Conservation (phyloP, 345 rosid genomes). For the Bretschneidera sinensis region DNA sequence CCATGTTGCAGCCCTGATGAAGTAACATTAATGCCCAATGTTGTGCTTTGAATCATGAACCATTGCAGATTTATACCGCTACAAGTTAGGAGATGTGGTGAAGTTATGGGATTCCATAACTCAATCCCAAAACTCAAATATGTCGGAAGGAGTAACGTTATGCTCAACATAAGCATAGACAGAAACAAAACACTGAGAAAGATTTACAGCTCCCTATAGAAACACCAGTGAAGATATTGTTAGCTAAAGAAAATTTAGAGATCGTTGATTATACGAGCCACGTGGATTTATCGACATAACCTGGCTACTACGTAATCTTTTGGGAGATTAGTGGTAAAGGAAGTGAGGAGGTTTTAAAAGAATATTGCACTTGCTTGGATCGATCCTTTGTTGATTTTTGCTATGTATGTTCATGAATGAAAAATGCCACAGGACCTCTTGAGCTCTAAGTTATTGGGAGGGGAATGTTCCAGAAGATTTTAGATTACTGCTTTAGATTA, state of each 20-base stretch:
- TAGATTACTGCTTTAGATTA: constrained; percentile 64
- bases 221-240: constrained; percentile 47
- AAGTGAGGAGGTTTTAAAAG: constrained; percentile 47
- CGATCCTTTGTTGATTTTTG: constrained; percentile 66
- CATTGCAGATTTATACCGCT: constrained; percentile 87
- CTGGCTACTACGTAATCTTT: constrained; percentile 83
- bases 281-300: constrained; percentile 60
- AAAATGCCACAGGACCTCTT: constrained; percentile 60
- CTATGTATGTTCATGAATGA: constrained; percentile 64
- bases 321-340: constrained; percentile 78
- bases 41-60: background rate
- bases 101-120: constrained; percentile 74
- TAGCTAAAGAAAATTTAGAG: constrained; percentile 63
- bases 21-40: constrained; percentile 42
- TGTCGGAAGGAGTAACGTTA: constrained; percentile 64
- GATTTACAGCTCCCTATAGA: constrained; percentile 79
- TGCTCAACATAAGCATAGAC: constrained; percentile 84
- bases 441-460: constrained; percentile 67
- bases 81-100: constrained; percentile 84
- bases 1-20: constrained; percentile 86
- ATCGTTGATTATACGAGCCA: constrained; percentile 81
- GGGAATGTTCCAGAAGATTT: constrained; percentile 73
- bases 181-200: constrained; percentile 85
- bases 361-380: constrained; percentile 76
- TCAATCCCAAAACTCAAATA: constrained; percentile 76